Base-by-base conservation (phyloP, 108 stramenopile genomes). In the Epithemia pelagica region DNA sequence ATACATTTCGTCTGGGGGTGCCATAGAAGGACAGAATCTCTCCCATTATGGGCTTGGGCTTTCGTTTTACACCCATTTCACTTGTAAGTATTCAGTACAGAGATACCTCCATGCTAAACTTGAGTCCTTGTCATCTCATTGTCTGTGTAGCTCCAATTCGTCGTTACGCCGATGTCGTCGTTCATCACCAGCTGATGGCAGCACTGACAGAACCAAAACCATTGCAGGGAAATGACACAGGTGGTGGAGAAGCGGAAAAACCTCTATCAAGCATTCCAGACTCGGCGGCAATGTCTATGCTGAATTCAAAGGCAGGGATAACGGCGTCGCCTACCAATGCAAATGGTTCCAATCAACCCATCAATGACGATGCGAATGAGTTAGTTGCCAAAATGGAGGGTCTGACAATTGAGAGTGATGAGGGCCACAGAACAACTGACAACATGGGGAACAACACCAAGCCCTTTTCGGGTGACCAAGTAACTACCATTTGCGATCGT, bases 21-120 rank as follows among this genome's bases (percentile, higher is more conserved):
- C 55, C 7, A 57, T 33, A 25, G 64, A 59, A 1, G 63, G 70
- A 61, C 33, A 54, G 10, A 58, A 66, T 3, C 70, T 93, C 51
- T 72, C 79, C 7, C 92, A 94, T 71, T 93, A 84, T 65, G 92
- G 92, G 3, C 76, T 93, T 20, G 92, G 92, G 10, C 66, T 93
- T 19, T 72, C 75, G 25, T 69, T 76, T 32, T 94, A 94, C 76
- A 94, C 92, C 2, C 92, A 94, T 73, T 94, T 94, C 69, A 94
- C 92, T 24, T 85, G 37, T 46, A 46, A 46, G 37, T 46, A 46
- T 15, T n/a, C n/a, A n/a, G n/a, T n/a, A n/a, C n/a, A n/a, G n/a
- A n/a, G n/a, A n/a, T n/a, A n/a, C n/a, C n/a, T n/a, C n/a, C n/a
- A n/a, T n/a, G n/a, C n/a, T n/a, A n/a, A n/a, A n/a, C n/a, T n/a